phyloP scores from a whole-genome alignment of 1,284 basidiomycete species.

The Sparassis latifolia region DNA sequence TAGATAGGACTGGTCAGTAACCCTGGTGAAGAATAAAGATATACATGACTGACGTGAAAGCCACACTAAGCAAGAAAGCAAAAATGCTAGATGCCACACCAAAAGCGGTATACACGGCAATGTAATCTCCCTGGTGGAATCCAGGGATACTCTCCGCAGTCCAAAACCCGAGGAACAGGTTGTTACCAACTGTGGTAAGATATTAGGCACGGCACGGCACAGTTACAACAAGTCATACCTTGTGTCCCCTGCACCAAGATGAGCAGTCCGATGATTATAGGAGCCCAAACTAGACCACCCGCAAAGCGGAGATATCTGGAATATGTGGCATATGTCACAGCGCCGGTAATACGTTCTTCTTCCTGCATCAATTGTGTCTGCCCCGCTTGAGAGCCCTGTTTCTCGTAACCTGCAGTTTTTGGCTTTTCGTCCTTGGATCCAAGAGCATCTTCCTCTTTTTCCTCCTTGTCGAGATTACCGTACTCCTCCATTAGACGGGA shows the following conservation, averaged over 20 bases:
- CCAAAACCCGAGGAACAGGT: conserved; percentile 36
- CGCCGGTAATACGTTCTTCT: conserved; percentile 30
- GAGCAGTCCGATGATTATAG: conserved; percentile 30
- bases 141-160: conserved; percentile 32
- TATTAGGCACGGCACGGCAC: neutral
- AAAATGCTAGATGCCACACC: conserved; percentile 52
- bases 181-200: conserved; percentile 27
- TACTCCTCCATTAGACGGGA: conserved; percentile 57
- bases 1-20: neutral
- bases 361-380: conserved; percentile 28
- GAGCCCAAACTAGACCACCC: conserved; percentile 37
- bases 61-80: conserved; percentile 47
- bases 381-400: conserved; percentile 7
- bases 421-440: conserved; percentile 14
- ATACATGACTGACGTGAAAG: conserved; percentile 39
- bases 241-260: conserved; percentile 22
- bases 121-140: conserved; percentile 54
- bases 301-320: conserved; percentile 36
- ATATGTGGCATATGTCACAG: conserved; percentile 29
- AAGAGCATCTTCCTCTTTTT: conserved; percentile 19
- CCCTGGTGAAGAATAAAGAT: neutral
- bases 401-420: conserved; percentile 19
- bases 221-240: conserved; percentile 15
- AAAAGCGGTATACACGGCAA: conserved; percentile 63
- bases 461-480: conserved; percentile 36